phyloP scores from a whole-genome alignment of 176 grass and related monocot species.

The Pontederia paniculata region DNA sequence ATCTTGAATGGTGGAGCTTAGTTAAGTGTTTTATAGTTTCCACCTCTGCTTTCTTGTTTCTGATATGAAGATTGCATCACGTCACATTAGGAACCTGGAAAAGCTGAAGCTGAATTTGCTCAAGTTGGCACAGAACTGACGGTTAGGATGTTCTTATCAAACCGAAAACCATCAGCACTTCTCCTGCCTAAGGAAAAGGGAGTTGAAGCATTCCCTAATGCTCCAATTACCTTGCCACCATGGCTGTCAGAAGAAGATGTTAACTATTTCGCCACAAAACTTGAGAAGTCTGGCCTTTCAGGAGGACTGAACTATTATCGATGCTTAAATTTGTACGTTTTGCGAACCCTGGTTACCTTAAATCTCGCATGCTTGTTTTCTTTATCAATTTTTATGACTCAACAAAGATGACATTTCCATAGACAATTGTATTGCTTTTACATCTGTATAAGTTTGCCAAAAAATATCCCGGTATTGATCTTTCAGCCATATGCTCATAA shows the following conservation, averaged over 20 bases:
- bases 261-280: slow-evolving; percentile 27
- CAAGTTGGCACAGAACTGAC: slow-evolving; percentile 12
- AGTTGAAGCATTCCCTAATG: slow-evolving; percentile 17
- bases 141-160: slow-evolving; percentile 39
- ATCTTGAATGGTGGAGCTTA: too few relatives aligned
- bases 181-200: slow-evolving; percentile 24
- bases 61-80: too few relatives aligned
- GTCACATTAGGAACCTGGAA: slow-evolving; percentile 25
- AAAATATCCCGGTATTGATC: too few relatives aligned
- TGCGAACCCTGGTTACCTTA: background rate
- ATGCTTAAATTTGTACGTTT: slow-evolving; percentile 27
- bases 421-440: too few relatives aligned
- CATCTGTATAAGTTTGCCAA: too few relatives aligned
- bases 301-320: slow-evolving; percentile 46
- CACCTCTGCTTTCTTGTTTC: too few relatives aligned
- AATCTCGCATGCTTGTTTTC: background rate
- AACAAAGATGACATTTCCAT: too few relatives aligned
- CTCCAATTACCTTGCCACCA: slow-evolving; percentile 23
- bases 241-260: slow-evolving; percentile 41
- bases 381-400: too few relatives aligned
- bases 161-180: slow-evolving; percentile 29
- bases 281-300: slow-evolving; percentile 29
- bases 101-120: slow-evolving; percentile 27
- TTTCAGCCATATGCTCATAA: too few relatives aligned
- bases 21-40: too few relatives aligned